Conservation (phyloP, 768 basidiomycete species). For the Dacryopinax primogenitus region DNA sequence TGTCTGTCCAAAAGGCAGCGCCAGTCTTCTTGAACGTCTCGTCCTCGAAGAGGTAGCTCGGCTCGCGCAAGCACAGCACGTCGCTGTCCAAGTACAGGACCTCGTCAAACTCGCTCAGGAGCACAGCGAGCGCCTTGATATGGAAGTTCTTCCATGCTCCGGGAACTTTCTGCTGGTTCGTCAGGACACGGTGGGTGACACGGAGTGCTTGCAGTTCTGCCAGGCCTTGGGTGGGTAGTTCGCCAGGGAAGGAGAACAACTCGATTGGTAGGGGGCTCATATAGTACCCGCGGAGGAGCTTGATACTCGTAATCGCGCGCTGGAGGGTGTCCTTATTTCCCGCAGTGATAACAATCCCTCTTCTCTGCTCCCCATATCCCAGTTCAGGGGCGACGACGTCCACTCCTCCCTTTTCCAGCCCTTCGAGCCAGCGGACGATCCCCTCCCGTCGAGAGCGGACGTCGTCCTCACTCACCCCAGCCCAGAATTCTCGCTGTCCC, state of each 20-base stretch:
- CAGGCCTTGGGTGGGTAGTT: conserved; percentile 21
- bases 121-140: conserved; percentile 28
- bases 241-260: conserved; percentile 31
- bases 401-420: conserved; percentile 20
- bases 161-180: neutral
- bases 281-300: conserved; percentile 25
- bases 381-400: conserved; percentile 17
- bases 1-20: conserved; percentile 34
- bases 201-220: conserved; percentile 25
- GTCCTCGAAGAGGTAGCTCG: conserved; percentile 29
- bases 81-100: conserved; percentile 33
- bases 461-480: conserved; percentile 17
- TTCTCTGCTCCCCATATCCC: conserved; percentile 14
- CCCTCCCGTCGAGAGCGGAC: conserved; percentile 21
- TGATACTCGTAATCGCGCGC: conserved; percentile 26
- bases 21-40: conserved; percentile 23
- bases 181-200: conserved; percentile 17
- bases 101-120: conserved; percentile 27
- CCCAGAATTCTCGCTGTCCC: conserved; percentile 27
- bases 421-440: conserved; percentile 23
- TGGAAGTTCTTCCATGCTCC: conserved; percentile 26
- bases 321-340: conserved; percentile 31
- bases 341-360: conserved; percentile 30
- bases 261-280: conserved; percentile 29
- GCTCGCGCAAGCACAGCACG: conserved; percentile 30